Evolutionary conservation across 2,329 filamentous ascomycete species (phyloP).

Genomic region (Claviceps monticola): DNA sequence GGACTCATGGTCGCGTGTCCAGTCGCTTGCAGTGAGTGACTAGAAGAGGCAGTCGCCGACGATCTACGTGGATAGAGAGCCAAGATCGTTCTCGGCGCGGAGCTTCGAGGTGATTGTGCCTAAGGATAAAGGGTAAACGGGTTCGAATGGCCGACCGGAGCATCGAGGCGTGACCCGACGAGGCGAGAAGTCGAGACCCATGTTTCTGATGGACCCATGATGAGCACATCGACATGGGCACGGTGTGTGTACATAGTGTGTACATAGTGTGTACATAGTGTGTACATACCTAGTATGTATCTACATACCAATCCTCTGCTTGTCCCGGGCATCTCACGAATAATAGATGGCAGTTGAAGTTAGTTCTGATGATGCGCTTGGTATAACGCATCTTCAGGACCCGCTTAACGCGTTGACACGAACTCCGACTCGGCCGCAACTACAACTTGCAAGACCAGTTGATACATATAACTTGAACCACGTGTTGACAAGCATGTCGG

Average conservation of each 20-base stretch:
- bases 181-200: neutral
- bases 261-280: neutral
- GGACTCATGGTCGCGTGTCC: neutral
- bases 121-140: neutral
- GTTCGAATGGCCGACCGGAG: neutral
- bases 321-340: neutral
- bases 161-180: neutral
- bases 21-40: neutral
- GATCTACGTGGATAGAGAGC: neutral
- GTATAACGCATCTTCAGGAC: neutral
- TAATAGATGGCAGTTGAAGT: neutral
- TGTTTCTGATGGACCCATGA: neutral
- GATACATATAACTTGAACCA: neutral
- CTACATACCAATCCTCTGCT: neutral
- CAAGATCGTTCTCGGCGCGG: neutral
- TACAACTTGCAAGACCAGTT: neutral
- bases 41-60: conserved; percentile 1
- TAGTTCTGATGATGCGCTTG: neutral
- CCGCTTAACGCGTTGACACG: neutral
- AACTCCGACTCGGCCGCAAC: conserved; percentile 3
- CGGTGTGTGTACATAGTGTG: too few relatives aligned
- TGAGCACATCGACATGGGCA: too few relatives aligned
- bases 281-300: neutral
- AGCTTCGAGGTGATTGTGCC: neutral
- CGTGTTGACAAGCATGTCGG: neutral